Evolutionary conservation across 1,284 basidiomycete species (phyloP).

Genomic region (Irpex sp.): DNA sequence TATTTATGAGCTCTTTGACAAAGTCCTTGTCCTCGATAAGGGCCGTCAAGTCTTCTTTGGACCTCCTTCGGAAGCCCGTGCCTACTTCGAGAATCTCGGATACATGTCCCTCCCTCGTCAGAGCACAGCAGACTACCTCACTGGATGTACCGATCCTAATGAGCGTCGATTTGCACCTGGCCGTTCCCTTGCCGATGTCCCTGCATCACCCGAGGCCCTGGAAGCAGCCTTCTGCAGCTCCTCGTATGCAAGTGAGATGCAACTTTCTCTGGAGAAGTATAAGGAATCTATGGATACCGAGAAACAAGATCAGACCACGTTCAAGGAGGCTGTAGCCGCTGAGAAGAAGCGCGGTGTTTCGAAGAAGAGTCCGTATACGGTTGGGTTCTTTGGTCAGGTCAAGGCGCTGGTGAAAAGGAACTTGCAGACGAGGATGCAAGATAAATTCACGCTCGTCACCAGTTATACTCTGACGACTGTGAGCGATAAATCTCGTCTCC

Average conservation of each 20-base stretch:
- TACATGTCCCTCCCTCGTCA: conserved; percentile 74
- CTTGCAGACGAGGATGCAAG: conserved; percentile 77
- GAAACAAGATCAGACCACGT: conserved; percentile 68
- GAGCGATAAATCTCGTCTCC: conserved; percentile 19
- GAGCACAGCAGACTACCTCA: conserved; percentile 76
- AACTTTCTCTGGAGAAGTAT: conserved; percentile 57
- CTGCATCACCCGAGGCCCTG: conserved; percentile 70
- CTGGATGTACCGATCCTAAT: conserved; percentile 81
- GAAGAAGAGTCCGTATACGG: conserved; percentile 84
- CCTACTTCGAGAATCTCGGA: conserved; percentile 78
- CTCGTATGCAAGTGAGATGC: conserved; percentile 45
- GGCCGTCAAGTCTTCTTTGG: conserved; percentile 87
- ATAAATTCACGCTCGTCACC: conserved; percentile 78
- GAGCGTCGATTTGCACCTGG: conserved; percentile 83
- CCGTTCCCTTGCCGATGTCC: conserved; percentile 60
- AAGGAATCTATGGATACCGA: conserved; percentile 59
- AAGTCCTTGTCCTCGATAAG: conserved; percentile 70
- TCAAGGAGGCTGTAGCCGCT: conserved; percentile 71
- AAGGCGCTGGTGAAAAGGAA: conserved; percentile 71
- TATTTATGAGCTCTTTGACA: conserved; percentile 65
- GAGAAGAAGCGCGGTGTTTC: conserved; percentile 85
- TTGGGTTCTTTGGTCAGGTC: conserved; percentile 76
- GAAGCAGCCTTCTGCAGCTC: conserved; percentile 68
- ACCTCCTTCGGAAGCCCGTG: conserved; percentile 63
- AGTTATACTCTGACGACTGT: conserved; percentile 59